Evolutionary conservation across 2,329 filamentous ascomycete genomes (phyloP).

Genomic region (Xylaria sp.): DNA sequence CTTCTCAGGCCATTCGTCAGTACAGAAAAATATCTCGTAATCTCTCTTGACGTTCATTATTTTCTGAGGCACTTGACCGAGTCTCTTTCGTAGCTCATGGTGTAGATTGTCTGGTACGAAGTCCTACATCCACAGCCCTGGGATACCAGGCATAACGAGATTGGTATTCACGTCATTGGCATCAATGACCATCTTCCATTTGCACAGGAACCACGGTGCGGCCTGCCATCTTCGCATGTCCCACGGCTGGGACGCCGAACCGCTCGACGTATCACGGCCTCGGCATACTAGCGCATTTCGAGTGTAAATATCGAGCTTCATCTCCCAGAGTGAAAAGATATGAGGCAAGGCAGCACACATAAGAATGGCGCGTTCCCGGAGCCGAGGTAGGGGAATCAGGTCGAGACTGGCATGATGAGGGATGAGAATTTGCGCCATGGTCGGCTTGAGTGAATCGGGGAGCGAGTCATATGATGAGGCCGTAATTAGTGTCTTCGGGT

Average conservation of each 20-base stretch:
- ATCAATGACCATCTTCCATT: slow-evolving; percentile 29
- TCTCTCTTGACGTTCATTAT: not conserved
- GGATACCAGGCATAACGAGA: slow-evolving; percentile 16
- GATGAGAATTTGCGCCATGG: slow-evolving; percentile 45
- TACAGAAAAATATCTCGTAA: not conserved
- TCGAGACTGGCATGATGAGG: slow-evolving; percentile 47
- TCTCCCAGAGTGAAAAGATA: slow-evolving; percentile 42
- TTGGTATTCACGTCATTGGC: slow-evolving; percentile 10
- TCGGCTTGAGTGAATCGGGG: slow-evolving; percentile 45
- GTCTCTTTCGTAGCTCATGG: not conserved
- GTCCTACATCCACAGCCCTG: slow-evolving; percentile 27
- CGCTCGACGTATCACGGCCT: slow-evolving; percentile 7
- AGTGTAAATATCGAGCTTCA: slow-evolving; percentile 46
- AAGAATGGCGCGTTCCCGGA: slow-evolving; percentile 44
- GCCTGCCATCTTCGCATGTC: slow-evolving; percentile 37
- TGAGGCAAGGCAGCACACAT: slow-evolving; percentile 40
- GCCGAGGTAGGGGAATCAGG: slow-evolving; percentile 43
- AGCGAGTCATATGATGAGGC: slow-evolving; percentile 24
- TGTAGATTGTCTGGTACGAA: not conserved
- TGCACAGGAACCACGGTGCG: slow-evolving; percentile 30
- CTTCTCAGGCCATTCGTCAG: not conserved
- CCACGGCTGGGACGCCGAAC: slow-evolving; percentile 40
- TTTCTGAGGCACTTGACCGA: not conserved
- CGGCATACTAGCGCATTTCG: slow-evolving; percentile 39
- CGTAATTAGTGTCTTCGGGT: slow-evolving; percentile 33